These are phyloP conservation scores for Sisymbrium altissimum DNA, from an alignment of 345 rosid species.

Conservation along the genomic window DNA sequence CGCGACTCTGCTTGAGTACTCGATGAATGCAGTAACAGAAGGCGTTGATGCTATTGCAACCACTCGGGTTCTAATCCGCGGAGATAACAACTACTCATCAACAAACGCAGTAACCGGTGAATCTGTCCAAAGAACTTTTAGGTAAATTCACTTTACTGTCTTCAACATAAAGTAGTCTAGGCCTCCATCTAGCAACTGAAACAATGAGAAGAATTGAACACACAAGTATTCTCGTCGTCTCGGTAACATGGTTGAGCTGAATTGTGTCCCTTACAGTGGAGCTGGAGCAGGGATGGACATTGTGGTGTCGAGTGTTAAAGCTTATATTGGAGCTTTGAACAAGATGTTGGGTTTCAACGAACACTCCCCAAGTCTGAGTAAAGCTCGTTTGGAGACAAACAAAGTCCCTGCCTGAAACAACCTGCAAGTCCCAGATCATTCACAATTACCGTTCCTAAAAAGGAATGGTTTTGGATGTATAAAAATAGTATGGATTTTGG, in stretches of 20 bases:
- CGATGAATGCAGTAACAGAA: constrained; percentile 80
- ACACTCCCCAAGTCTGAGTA: not conserved
- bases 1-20: constrained; percentile 69
- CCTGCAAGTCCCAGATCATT: not conserved
- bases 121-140: constrained; percentile 54
- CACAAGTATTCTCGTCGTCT: not conserved
- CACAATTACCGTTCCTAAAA: not conserved
- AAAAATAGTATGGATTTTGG: not conserved
- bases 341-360: constrained; percentile 70
- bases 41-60: constrained; percentile 98
- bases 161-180: not conserved
- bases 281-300: constrained; percentile 81
- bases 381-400: constrained; percentile 30
- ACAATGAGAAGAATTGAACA: not conserved
- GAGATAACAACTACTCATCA: constrained; percentile 38
- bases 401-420: constrained; percentile 41
- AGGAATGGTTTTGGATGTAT: not conserved
- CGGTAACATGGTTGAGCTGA: not conserved
- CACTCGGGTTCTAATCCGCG: constrained; percentile 82
- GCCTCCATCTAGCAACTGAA: not conserved
- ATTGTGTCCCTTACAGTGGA: constrained; percentile 45
- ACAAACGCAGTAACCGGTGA: constrained; percentile 63
- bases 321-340: constrained; percentile 76
- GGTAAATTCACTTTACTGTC: constrained; percentile 40
- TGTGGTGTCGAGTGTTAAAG: constrained; percentile 87